These are phyloP conservation scores for Juncus inflexus DNA, from an alignment of 176 grass and related monocot genomes.

Conservation along the genomic window DNA sequence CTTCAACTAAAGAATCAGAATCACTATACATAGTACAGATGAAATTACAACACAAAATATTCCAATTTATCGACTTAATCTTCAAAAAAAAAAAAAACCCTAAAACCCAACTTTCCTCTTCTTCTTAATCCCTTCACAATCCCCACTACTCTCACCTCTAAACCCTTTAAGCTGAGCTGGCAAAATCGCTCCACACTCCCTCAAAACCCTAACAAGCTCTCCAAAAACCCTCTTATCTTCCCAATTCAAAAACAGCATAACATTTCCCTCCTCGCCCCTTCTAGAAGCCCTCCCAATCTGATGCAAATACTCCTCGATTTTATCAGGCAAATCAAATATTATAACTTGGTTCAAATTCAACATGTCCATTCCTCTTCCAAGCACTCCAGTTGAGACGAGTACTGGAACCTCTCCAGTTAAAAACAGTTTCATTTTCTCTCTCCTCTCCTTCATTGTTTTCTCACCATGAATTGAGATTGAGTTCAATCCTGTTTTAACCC, in stretches of 20 bases:
- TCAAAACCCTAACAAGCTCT: constrained; percentile 65
- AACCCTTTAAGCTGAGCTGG: constrained; percentile 64
- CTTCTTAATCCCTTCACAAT: constrained; percentile 33
- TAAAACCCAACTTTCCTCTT: constrained; percentile 57
- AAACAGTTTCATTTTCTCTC: constrained; percentile 75
- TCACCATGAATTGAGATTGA: constrained; percentile 84
- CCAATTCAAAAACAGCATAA: constrained; percentile 71
- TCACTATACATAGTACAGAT: too few species aligned
- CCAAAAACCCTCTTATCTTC: constrained; percentile 80
- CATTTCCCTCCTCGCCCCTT: constrained; percentile 63
- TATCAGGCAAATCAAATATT: constrained; percentile 90
- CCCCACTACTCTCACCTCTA: constrained; percentile 34
- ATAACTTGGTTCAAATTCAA: constrained; percentile 73
- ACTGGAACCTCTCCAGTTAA: constrained; percentile 67
- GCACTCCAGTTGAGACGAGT: constrained; percentile 66
- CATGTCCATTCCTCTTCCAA: constrained; percentile 86
- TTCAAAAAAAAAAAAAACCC: neutral
- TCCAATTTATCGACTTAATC: neutral
- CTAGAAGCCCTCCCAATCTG: constrained; percentile 84
- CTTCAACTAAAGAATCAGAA: too few species aligned
- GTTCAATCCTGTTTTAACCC: constrained; percentile 58
- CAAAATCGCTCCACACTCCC: constrained; percentile 54
- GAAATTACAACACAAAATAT: too few species aligned
- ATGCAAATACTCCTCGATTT: constrained; percentile 87
- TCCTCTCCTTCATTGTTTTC: constrained; percentile 86